phyloP scores from a whole-genome alignment of 768 basidiomycete species.

The Postia placenta region DNA sequence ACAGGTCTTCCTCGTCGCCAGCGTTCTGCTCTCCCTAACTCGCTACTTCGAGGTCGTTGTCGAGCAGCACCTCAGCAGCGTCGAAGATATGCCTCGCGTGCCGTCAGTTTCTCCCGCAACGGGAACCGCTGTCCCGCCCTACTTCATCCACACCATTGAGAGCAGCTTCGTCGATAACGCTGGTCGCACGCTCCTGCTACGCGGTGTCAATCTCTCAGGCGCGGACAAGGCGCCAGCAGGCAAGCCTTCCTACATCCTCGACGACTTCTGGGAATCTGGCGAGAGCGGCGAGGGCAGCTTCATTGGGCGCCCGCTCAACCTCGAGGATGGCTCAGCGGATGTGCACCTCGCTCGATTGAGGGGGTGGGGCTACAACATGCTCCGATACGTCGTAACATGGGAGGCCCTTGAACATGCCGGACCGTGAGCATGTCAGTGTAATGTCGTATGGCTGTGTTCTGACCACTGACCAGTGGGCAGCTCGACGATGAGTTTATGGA shows the following conservation, averaged over 20 bases:
- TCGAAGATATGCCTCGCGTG: slow-evolving; percentile 54
- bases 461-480: slow-evolving; percentile 51
- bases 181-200: slow-evolving; percentile 74
- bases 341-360: slow-evolving; percentile 78
- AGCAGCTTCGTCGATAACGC: slow-evolving; percentile 68
- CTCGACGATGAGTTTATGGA: slow-evolving; percentile 93
- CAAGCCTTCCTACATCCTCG: slow-evolving; percentile 59
- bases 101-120: slow-evolving; percentile 57
- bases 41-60: no score
- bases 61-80: no score
- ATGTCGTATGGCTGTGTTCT: not conserved
- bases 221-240: slow-evolving; percentile 79
- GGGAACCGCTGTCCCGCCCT: slow-evolving; percentile 36
- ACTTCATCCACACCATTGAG: slow-evolving; percentile 60
- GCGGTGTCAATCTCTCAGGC: slow-evolving; percentile 94
- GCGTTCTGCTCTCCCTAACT: no score
- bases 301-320: slow-evolving; percentile 67
- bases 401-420: slow-evolving; percentile 91
- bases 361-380: slow-evolving; percentile 91
- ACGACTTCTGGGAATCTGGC: slow-evolving; percentile 79
- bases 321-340: slow-evolving; percentile 84
- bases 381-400: slow-evolving; percentile 88
- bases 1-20: no score
- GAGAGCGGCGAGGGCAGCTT: slow-evolving; percentile 68
- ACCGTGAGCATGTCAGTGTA: slow-evolving; percentile 51